Evolutionary conservation across 768 basidiomycete species (phyloP).

Genomic region (Nevesoporus exiguus): DNA sequence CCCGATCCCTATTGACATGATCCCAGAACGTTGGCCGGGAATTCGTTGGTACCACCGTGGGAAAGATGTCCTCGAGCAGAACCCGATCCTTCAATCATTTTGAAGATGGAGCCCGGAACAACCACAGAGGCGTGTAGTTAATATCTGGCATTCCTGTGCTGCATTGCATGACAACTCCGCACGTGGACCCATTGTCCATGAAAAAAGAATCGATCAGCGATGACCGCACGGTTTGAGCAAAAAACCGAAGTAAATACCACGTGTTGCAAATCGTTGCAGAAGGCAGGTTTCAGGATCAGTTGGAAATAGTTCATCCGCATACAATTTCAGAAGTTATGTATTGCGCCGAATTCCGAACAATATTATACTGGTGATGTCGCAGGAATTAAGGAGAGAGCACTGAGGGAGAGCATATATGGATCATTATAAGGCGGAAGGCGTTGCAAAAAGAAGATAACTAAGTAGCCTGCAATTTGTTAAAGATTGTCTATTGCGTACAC

Average conservation of each 20-base stretch:
- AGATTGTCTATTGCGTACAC: background rate
- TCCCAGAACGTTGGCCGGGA: background rate
- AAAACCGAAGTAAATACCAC: background rate
- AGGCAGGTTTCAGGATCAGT: background rate
- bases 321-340: background rate
- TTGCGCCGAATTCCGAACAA: background rate
- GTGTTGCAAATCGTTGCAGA: background rate
- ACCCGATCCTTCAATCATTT: background rate
- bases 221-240: background rate
- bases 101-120: background rate
- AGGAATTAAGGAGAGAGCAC: background rate
- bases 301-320: slow-evolving; percentile 5
- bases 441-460: background rate
- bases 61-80: background rate
- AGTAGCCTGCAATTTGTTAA: background rate
- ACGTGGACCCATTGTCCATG: background rate
- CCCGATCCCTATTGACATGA: background rate
- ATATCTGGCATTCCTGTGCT: background rate
- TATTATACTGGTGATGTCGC: background rate
- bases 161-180: background rate
- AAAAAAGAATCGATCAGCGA: background rate
- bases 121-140: background rate
- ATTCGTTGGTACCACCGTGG: background rate
- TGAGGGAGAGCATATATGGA: background rate
- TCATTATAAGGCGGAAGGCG: background rate